Evolutionary conservation across 164 flowering plant genomes (phyloP).

Genomic region (Dillenia suffruticosa): DNA sequence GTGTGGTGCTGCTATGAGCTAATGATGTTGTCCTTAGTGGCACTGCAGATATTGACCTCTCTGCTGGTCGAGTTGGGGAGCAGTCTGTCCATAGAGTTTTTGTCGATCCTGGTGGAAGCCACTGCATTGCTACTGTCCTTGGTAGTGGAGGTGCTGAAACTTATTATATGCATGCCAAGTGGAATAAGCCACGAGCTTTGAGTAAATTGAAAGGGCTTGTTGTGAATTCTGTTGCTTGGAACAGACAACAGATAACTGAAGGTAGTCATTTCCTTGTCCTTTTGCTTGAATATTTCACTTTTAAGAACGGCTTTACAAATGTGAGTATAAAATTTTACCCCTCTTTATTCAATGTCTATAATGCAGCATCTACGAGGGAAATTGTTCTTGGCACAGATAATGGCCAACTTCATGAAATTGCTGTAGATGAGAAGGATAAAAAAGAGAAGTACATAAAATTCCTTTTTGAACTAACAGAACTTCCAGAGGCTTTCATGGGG

Average conservation of each 20-base stretch:
- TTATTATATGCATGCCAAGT: slow-evolving; percentile 88
- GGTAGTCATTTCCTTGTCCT: slow-evolving; percentile 33
- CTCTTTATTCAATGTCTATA: slow-evolving; percentile 5
- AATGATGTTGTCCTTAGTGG: no score
- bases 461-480: slow-evolving; percentile 71
- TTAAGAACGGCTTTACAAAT: no score
- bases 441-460: slow-evolving; percentile 87
- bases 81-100: slow-evolving; percentile 87
- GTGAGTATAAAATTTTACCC: background rate
- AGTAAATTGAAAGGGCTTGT: slow-evolving; percentile 73
- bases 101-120: slow-evolving; percentile 98
- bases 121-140: slow-evolving; percentile 80
- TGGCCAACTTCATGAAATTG: slow-evolving; percentile 88
- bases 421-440: slow-evolving; percentile 95
- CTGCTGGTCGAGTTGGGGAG: slow-evolving; percentile 81
- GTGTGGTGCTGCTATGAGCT: no score
- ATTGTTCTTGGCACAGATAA: slow-evolving; percentile 82
- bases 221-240: slow-evolving; percentile 95
- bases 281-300: background rate
- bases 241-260: slow-evolving; percentile 90
- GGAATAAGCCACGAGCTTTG: slow-evolving; percentile 84
- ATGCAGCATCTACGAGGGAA: slow-evolving; percentile 85
- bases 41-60: slow-evolving; percentile 71
- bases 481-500: slow-evolving; percentile 92
- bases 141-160: slow-evolving; percentile 79